phyloP scores from a whole-genome alignment of 768 basidiomycete genomes.

The Leccinum uliginosum region DNA sequence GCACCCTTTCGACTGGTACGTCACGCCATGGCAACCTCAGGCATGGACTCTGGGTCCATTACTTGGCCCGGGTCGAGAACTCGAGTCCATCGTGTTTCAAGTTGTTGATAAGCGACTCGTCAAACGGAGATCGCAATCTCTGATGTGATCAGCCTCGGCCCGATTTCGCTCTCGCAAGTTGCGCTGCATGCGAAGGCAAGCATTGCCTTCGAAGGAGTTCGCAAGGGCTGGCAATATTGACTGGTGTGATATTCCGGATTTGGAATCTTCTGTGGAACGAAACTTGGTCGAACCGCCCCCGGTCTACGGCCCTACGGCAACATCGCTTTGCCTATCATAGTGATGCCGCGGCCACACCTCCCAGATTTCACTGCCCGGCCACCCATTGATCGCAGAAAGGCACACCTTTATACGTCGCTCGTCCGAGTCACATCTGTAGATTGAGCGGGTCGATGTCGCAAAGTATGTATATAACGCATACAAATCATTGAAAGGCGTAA shows the following conservation, averaged over 20 bases:
- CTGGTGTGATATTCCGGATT: constrained; percentile 15
- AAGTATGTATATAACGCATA: constrained; percentile 27
- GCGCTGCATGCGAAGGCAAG: constrained; percentile 9
- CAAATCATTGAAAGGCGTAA: constrained; percentile 27
- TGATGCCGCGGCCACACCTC: constrained; percentile 12
- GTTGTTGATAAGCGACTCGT: constrained; percentile 12
- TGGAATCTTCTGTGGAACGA: constrained; percentile 27
- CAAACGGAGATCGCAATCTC: constrained; percentile 6
- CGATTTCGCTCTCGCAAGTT: not conserved
- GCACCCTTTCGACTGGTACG: constrained; percentile 18
- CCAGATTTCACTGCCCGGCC: constrained; percentile 4
- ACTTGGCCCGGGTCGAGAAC: constrained; percentile 1
- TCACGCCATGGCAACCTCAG: constrained; percentile 24
- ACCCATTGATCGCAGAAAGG: constrained; percentile 8
- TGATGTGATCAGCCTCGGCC: constrained; percentile 5
- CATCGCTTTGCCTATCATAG: constrained; percentile 14
- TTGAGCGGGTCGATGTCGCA: constrained; percentile 7
- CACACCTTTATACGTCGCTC: constrained; percentile 13
- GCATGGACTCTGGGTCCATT: constrained; percentile 4
- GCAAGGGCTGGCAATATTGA: constrained; percentile 1
- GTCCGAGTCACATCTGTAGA: constrained; percentile 5
- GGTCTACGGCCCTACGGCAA: not conserved
- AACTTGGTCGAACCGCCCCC: constrained; percentile 8
- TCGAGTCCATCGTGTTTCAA: constrained; percentile 2
- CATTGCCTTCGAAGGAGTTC: constrained; percentile 11